Base-by-base conservation (phyloP, 192 early-diverging fungal species). In the Powellomyces hirtus region DNA sequence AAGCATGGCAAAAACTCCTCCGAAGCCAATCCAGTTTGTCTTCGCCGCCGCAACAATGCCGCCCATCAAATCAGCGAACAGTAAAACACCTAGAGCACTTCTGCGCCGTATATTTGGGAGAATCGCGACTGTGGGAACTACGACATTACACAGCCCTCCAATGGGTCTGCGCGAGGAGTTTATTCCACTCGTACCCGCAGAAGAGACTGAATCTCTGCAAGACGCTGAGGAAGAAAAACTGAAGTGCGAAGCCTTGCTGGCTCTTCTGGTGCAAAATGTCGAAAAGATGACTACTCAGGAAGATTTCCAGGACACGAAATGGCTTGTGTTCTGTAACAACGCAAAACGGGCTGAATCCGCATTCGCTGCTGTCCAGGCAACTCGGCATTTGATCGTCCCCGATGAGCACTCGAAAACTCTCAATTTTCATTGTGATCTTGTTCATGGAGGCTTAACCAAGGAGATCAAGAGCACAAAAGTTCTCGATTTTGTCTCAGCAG, bases 21-120 rank as follows among this genome's bases (percentile, higher is more conserved):
- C n/a, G n/a, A 33, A 40, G 38, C 7, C 13, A 18, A 65, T 72
- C 31, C 72, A 77, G 36, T 77, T 74, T 30, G 52, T 71, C 11
- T 74, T 77, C 50, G 62, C 59, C 20, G 76, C 67, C n/a, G 76
- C 76, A 24, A 77, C 76, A 38, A 40, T 77, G 56, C 46, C 65
- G 30, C 70, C 70, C 5, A 35, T 67, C 4, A 35, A 20, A n/a
- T 20, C 20, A 18, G 55, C 31, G 16, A 64, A 59, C 6, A 27
- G 46, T 4, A 56, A 68, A 22, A 50, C 64, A 4, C 69, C 69
- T 7, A n/a, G 62, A 5, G 59, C 51, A 14, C 20, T 70, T 13
- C 59, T 77, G 16, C 36, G 40, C n/a, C 58, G 59, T 8, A 34
- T 74, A 13, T 58, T 74, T 40, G 57, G 60, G 24, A 52, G 64